Percentiles rank a stretch among this genome's conserved stretches.
Evolutionary conservation across 1,139 yeast genomes (phyloP).

Genomic region (Hyphopichia wangnamkhiaoensis): DNA sequence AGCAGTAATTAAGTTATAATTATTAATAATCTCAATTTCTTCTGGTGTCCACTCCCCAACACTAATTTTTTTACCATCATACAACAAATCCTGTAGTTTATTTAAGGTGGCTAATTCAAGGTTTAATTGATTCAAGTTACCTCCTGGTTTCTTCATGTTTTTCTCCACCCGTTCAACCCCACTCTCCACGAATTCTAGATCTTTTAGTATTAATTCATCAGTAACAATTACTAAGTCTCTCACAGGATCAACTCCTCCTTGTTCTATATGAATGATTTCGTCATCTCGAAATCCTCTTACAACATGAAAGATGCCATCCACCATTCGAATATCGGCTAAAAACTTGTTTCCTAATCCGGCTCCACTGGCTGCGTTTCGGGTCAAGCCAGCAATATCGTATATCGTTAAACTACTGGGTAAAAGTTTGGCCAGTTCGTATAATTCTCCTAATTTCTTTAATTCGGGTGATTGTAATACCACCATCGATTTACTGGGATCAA

Average conservation of each 20-base stretch:
- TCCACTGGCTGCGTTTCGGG: slow-evolving; percentile 73
- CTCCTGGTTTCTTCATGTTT: slow-evolving; percentile 40
- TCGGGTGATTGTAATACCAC: slow-evolving; percentile 56
- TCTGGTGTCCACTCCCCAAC: slow-evolving; percentile 50
- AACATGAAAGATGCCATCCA: slow-evolving; percentile 73
- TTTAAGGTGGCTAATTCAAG: slow-evolving; percentile 50
- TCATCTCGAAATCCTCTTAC: slow-evolving; percentile 67
- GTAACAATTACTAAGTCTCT: slow-evolving; percentile 68
- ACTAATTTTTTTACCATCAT: slow-evolving; percentile 59
- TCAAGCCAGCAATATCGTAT: slow-evolving; percentile 74
- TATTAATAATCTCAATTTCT: slow-evolving; percentile 59
- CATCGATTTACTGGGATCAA: slow-evolving; percentile 69
- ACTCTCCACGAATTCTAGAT: slow-evolving; percentile 63
- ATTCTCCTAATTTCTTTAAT: slow-evolving; percentile 41
- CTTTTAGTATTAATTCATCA: slow-evolving; percentile 73
- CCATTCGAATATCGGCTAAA: slow-evolving; percentile 67
- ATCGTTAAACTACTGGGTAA: slow-evolving; percentile 60
- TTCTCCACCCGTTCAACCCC: slow-evolving; percentile 50
- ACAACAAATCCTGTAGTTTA: slow-evolving; percentile 49
- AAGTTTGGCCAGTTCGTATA: slow-evolving; percentile 53
- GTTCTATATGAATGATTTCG: slow-evolving; percentile 73
- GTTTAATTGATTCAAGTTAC: slow-evolving; percentile 29
- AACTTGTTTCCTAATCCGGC: slow-evolving; percentile 78
- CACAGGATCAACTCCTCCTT: slow-evolving; percentile 60
- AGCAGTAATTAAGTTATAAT: slow-evolving; percentile 64